phyloP scores from a whole-genome alignment of 2,329 filamentous ascomycete species.

The Claviceps arundinis region DNA sequence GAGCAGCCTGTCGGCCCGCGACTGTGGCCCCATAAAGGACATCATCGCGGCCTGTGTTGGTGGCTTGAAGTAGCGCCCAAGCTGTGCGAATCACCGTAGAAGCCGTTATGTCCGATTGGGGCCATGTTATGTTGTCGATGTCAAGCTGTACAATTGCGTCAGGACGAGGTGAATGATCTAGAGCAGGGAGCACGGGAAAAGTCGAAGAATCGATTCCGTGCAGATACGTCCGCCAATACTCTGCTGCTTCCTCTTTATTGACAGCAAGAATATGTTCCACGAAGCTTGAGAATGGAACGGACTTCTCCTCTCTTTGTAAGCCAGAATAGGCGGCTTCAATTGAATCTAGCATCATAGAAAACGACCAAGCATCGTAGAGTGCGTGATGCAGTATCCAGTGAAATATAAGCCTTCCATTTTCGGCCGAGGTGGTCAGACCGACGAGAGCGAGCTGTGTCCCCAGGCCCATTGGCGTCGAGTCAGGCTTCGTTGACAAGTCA shows the following conservation, averaged over 20 bases:
- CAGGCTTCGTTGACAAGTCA: too few species aligned
- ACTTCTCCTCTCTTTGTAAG: background rate
- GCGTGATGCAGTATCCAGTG: slow-evolving; percentile 30
- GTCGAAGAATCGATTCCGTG: background rate
- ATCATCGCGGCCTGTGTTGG: slow-evolving; percentile 29
- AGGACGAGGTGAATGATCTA: slow-evolving; percentile 29
- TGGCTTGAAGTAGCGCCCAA: slow-evolving; percentile 33
- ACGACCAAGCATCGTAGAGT: slow-evolving; percentile 33
- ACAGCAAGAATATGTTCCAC: background rate
- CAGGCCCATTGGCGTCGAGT: slow-evolving; percentile 17
- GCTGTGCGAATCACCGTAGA: slow-evolving; percentile 23
- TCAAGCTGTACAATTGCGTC: slow-evolving; percentile 20
- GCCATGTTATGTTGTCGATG: background rate
- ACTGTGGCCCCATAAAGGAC: slow-evolving; percentile 30
- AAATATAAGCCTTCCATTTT: slow-evolving; percentile 24
- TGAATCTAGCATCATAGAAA: slow-evolving; percentile 29
- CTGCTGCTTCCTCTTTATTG: background rate
- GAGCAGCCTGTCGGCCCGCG: slow-evolving; percentile 21
- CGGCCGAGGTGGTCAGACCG: slow-evolving; percentile 18
- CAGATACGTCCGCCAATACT: background rate
- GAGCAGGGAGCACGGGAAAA: slow-evolving; percentile 28
- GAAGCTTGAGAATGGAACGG: slow-evolving; percentile 20
- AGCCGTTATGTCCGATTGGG: slow-evolving; percentile 12
- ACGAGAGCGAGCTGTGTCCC: slow-evolving; percentile 26
- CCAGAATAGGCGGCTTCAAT: slow-evolving; percentile 7